Evolutionary conservation across 2,329 filamentous ascomycete genomes (phyloP).

Genomic region (Colletotrichum caudatum): DNA sequence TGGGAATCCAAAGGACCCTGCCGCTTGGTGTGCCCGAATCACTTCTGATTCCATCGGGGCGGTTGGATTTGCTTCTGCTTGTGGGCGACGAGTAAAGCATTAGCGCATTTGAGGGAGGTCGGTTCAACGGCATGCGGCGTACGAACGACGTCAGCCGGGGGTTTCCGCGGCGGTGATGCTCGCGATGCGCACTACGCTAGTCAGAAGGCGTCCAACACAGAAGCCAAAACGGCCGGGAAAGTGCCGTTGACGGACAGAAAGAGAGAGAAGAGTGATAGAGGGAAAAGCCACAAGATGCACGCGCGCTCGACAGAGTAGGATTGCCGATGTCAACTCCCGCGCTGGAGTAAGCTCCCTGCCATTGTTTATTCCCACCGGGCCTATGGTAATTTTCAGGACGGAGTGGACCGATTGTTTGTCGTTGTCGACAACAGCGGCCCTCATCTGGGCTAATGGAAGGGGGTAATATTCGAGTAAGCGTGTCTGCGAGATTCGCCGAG

Average conservation of each 20-base stretch:
- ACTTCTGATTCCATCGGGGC: neutral
- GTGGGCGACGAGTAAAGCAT: neutral
- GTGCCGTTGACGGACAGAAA: neutral
- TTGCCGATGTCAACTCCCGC: constrained; percentile 40
- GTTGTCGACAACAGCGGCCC: constrained; percentile 10
- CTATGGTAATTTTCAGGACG: constrained; percentile 1
- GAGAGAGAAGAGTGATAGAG: neutral
- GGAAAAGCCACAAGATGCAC: neutral
- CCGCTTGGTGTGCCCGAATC: neutral
- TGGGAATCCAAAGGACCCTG: neutral
- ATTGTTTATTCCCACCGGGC: constrained; percentile 18
- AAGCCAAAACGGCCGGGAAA: neutral
- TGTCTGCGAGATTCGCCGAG: constrained; percentile 10
- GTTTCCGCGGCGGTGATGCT: neutral
- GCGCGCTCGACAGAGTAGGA: neutral
- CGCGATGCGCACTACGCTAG: neutral
- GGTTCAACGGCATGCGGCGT: neutral
- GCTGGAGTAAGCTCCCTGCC: constrained; percentile 27
- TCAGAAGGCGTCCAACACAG: neutral
- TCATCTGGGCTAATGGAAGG: neutral
- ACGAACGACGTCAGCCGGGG: neutral
- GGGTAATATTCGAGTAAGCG: neutral
- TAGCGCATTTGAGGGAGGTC: neutral
- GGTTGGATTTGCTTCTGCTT: neutral
- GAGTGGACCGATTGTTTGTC: constrained; percentile 4